Base-by-base conservation (phyloP, 805 yeast genomes). In the Hyphopichia homilentoma region DNA sequence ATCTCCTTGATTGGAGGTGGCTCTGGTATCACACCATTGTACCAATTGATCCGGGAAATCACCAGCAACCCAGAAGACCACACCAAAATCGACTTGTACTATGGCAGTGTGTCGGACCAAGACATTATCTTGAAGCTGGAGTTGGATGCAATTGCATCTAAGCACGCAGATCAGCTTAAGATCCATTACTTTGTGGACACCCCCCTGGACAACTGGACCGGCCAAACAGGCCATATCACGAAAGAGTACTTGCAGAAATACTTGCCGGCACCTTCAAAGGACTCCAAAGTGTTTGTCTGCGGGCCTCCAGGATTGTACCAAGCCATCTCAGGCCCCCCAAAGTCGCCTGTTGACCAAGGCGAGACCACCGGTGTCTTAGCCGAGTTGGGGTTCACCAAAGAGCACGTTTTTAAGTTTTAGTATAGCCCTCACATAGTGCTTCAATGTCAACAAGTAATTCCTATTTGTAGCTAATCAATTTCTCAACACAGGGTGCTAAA, bases 271-370 rank as follows among this genome's bases (percentile, higher is more conserved):
- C 81, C 96, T 21, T 52, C 73, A 14, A 70, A 63, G 31, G 83
- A 77, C 36, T 40, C 52, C 36, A 76, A 81, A 61, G 75, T 89
- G 38, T 90, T 84, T 49, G 84, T 90, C 36, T 93, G 98, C 64
- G 98, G 98, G 35, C 98, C 98, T 39, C 95, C 96, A 52, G 84
- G 84, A 25, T 72, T 93, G 58, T 85, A 85, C 80, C 72, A 82
- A 34, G 88, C 95, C 37, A 54, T 88, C 46, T 85, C 96, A 20
- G 98, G 98, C 54, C 59, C 62, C 49, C 93, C 93, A 76, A 70
- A 65, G 29, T 79, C 93, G 31, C 94, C 96, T 48, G 50, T 80
- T 35, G 97, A 89, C 57, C 98, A 93, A 73, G 98, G 98, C 64
- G 96, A 84, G 65, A 75, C 93, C 37, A 69, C 81, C 17, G 98